Base-by-base conservation (phyloP, 2,329 filamentous ascomycete genomes). In the Ceratocystis colombiana region DNA sequence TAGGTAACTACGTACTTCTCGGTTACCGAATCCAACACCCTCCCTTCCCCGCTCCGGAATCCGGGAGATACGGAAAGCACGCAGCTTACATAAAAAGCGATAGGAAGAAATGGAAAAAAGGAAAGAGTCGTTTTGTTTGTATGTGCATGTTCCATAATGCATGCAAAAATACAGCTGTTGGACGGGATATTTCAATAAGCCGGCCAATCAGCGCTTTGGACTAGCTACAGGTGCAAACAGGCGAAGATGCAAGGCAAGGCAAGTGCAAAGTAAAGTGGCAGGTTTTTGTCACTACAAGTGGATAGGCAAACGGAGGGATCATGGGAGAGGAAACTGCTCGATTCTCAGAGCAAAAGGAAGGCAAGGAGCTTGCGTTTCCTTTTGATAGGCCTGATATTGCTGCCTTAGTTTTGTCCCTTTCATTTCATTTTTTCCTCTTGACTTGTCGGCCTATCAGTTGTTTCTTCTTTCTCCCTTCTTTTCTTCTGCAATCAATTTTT, bases 21-120 rank as follows among this genome's bases (percentile, higher is more conserved):
- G 37, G 37, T 41, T 15, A 15, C 62, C 20, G 10, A 25, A 53
- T 28, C 12, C 6, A 53, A 22, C 22, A 15, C 22, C 20, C 33
- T 28, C 22, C 20, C 45, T 64, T 62, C 62, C 55, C 66, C 62
- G 62, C 66, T 62, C 62, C 53, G 28, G 44, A 17, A 25, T 12
- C 63, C 48, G 50, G 66, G 59, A 44, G 55, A 57, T 37, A 55
- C 62, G 44, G 41, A 45, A 64, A 61, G 66, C 53, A 67, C 2
- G 55, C 25, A 59, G 55, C 55, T 37, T 33, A n/a, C 12, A 37
- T 33, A 37, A 59, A 59, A 37, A 37, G 33, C 25, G 55, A 37
- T 6, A 57, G 28, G 28, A 33, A 33, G 5, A 30, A 15, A 15
- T 33, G 22, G 5, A 20, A 20, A 7, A 37, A 37, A n/a, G 55